These are phyloP conservation scores for Beauveria bassiana DNA, from an alignment of 2,329 filamentous ascomycete species.

Conservation along the genomic window DNA sequence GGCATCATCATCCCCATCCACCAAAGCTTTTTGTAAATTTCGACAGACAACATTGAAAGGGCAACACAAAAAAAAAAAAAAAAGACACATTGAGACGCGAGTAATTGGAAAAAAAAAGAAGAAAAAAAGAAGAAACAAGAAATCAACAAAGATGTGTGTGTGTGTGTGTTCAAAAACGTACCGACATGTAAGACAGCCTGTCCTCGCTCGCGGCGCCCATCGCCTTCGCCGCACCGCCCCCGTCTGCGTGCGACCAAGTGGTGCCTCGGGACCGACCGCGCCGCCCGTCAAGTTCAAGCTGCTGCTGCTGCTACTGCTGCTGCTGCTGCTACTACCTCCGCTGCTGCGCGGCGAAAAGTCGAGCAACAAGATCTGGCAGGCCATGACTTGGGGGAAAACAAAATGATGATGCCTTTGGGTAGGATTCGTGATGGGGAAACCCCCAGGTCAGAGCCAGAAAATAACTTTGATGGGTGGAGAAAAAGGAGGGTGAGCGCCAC, in stretches of 20 bases:
- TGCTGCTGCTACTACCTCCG: too few species aligned
- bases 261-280: neutral
- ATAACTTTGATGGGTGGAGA: neutral
- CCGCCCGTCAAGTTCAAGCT: neutral
- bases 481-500: neutral
- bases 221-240: neutral
- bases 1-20: too few species aligned
- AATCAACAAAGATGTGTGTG: too few species aligned
- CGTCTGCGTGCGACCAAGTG: neutral
- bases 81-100: too few species aligned
- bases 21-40: too few species aligned
- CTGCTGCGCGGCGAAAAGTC: neutral
- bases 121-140: too few species aligned
- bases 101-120: too few species aligned
- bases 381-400: neutral
- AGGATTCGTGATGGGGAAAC: neutral
- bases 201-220: neutral
- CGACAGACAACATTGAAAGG: too few species aligned
- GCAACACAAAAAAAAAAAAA: too few species aligned
- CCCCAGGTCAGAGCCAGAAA: neutral
- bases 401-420: neutral
- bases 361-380: neutral
- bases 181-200: conserved; percentile 1
- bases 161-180: neutral
- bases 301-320: neutral